phyloP scores from a whole-genome alignment of 345 rosid genomes.

The Hirschfeldia incana region DNA sequence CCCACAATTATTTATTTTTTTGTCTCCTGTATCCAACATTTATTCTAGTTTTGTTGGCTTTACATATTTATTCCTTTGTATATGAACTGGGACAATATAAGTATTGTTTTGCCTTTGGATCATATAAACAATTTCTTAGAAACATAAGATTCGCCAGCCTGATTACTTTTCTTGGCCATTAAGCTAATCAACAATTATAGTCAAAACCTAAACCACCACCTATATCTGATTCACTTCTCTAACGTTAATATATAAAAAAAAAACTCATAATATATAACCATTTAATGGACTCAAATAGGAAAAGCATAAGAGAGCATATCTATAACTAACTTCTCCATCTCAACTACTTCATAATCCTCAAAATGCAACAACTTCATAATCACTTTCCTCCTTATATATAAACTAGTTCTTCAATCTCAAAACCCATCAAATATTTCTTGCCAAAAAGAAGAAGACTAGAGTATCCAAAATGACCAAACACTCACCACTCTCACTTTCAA shows the following conservation, averaged over 20 bases:
- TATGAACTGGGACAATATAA: not conserved
- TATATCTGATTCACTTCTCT: not conserved
- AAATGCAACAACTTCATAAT: conserved; percentile 32
- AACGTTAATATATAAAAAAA: not conserved
- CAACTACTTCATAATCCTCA: conserved; percentile 29
- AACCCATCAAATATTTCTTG: not conserved
- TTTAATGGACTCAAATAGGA: not conserved
- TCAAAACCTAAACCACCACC: conserved; percentile 20
- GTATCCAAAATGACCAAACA: conserved; percentile 45
- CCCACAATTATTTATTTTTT: too few species aligned
- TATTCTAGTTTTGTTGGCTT: not conserved
- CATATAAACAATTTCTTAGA: not conserved
- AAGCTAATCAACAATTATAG: not conserved
- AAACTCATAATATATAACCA: not conserved
- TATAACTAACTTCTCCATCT: conserved; percentile 36
- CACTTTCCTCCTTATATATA: conserved; percentile 16
- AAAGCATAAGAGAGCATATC: not conserved
- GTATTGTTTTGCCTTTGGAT: not conserved
- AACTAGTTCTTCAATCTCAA: not conserved
- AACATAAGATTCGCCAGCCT: not conserved
- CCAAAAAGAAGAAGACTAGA: conserved; percentile 6
- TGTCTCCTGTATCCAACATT: too few species aligned
- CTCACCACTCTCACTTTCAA: conserved; percentile 31
- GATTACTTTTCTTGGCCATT: not conserved
- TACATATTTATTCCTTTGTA: not conserved